Evolutionary conservation across 345 rosid species (phyloP).

Genomic region (Durio zibethinus): DNA sequence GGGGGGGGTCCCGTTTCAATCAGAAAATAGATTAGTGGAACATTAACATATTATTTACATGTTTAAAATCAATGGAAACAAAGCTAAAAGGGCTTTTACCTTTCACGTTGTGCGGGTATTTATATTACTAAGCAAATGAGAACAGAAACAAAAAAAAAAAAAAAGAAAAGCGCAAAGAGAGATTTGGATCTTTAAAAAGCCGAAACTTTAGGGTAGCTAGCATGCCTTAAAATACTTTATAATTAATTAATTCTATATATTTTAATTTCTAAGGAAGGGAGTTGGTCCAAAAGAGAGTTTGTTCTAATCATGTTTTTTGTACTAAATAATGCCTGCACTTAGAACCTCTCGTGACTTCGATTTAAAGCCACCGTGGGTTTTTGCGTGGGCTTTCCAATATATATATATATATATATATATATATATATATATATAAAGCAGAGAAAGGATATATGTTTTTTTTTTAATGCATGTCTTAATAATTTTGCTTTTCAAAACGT

Average conservation of each 20-base stretch:
- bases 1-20: not conserved
- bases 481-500: not conserved
- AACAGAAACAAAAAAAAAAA: not conserved
- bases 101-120: constrained; percentile 17
- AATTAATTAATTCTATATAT: not conserved
- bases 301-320: not conserved
- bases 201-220: constrained; percentile 25
- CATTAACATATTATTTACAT: not conserved
- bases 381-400: not conserved
- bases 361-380: not conserved
- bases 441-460: not conserved
- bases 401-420: too few species aligned
- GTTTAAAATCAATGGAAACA: not conserved
- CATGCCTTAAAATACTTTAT: not conserved
- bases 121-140: not conserved
- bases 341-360: not conserved
- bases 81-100: constrained; percentile 11
- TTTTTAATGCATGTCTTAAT: not conserved
- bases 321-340: not conserved
- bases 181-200: constrained; percentile 30
- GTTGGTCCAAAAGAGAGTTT: not conserved
- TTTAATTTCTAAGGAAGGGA: not conserved
- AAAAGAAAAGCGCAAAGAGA: not conserved
- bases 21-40: not conserved
- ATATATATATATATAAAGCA: not conserved